These are phyloP conservation scores for Tolypocladium inflatum DNA, from an alignment of 2,329 filamentous ascomycete species.

Conservation along the genomic window DNA sequence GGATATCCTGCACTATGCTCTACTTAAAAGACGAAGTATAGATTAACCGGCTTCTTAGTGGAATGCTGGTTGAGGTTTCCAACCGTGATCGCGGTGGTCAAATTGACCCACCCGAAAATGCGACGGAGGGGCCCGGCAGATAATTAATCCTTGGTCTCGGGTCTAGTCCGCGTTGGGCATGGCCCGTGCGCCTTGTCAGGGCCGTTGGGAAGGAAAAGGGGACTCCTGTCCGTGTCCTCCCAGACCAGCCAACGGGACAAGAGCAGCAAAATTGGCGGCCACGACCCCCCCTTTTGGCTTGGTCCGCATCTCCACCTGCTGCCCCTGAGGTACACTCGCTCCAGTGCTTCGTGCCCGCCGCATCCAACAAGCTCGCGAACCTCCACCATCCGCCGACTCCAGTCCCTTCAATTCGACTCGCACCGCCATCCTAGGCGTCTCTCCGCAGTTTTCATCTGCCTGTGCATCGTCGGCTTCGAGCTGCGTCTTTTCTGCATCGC, in stretches of 20 bases:
- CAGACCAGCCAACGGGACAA: slow-evolving; percentile 12
- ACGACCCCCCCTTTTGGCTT: slow-evolving; percentile 12
- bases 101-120: not conserved
- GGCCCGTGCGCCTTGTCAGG: slow-evolving; percentile 7
- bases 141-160: slow-evolving; percentile 22
- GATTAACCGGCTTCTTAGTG: no score
- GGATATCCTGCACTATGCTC: no score
- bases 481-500: not conserved
- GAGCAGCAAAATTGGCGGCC: slow-evolving; percentile 19
- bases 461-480: slow-evolving; percentile 2
- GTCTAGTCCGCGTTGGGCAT: slow-evolving; percentile 10
- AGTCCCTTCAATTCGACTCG: slow-evolving; percentile 1
- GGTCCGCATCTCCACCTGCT: slow-evolving; percentile 9
- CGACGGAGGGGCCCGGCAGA: slow-evolving; percentile 14
- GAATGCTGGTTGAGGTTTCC: not conserved
- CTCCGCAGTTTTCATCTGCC: slow-evolving; percentile 3
- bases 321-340: slow-evolving; percentile 19
- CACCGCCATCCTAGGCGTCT: slow-evolving; percentile 1
- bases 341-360: slow-evolving; percentile 1
- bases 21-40: no score
- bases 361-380: slow-evolving; percentile 5
- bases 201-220: slow-evolving; percentile 9
- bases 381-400: slow-evolving; percentile 5
- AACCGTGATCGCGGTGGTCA: not conserved
- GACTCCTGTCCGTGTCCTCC: slow-evolving; percentile 9